These are phyloP conservation scores for Flueggea neowawraea DNA, from an alignment of 441 rosid genomes.

Conservation along the genomic window DNA sequence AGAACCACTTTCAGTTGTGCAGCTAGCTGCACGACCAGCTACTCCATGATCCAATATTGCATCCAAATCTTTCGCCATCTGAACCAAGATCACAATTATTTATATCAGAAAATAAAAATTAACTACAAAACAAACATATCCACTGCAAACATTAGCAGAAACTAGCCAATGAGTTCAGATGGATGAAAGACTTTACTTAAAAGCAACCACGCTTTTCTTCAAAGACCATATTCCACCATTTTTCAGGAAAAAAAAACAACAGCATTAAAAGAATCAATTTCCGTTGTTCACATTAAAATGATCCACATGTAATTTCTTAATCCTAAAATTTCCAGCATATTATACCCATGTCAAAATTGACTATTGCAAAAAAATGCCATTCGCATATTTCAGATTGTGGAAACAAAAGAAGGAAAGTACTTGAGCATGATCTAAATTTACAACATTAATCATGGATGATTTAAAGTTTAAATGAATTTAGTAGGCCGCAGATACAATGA, in stretches of 20 bases:
- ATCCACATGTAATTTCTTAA: no score
- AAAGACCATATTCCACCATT: neutral
- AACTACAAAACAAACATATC: neutral
- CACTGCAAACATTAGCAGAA: neutral
- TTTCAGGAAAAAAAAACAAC: neutral
- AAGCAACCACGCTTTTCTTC: neutral
- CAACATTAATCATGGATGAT: neutral
- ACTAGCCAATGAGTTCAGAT: neutral
- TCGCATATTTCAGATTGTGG: no score
- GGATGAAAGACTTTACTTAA: neutral
- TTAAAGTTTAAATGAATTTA: constrained; percentile 1
- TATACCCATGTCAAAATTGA: no score
- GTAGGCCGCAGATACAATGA: neutral
- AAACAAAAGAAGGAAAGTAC: no score
- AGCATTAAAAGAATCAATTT: neutral
- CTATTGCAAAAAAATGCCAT: no score
- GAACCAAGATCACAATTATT: constrained; percentile 14
- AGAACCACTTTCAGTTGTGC: constrained; percentile 54
- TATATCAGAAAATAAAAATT: constrained; percentile 2
- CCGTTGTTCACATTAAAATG: no score
- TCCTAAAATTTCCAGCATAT: no score
- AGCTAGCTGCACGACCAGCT: constrained; percentile 68
- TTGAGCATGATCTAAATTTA: no score
- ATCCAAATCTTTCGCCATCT: constrained; percentile 99
- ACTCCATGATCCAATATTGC: constrained; percentile 88